Percentiles rank a stretch among this genome's conserved stretches.
These are phyloP conservation scores for Rickenella mellea DNA, from an alignment of 768 basidiomycete species.

Conservation along the genomic window DNA sequence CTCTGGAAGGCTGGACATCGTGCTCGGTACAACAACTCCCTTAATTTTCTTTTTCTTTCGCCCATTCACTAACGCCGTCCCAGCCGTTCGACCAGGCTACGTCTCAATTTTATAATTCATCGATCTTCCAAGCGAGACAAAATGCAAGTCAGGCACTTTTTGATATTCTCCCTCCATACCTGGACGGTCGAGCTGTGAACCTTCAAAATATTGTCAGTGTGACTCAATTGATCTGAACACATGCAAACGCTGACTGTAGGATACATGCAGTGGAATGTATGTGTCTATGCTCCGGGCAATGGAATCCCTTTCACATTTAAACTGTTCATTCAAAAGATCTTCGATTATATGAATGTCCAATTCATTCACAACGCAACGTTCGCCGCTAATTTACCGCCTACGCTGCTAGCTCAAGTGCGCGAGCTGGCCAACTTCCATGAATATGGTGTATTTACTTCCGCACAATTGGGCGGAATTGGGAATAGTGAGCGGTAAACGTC, in stretches of 20 bases:
- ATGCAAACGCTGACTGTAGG: neutral
- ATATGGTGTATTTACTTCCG: slow-evolving; percentile 53
- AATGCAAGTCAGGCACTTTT: slow-evolving; percentile 40
- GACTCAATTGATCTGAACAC: neutral
- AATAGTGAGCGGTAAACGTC: slow-evolving; percentile 37
- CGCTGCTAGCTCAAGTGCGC: slow-evolving; percentile 43
- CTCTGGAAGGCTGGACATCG: slow-evolving; percentile 13
- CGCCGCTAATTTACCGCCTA: slow-evolving; percentile 31
- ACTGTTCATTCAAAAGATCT: slow-evolving; percentile 39
- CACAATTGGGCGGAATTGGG: slow-evolving; percentile 45
- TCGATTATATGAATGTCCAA: slow-evolving; percentile 67
- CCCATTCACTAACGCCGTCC: neutral
- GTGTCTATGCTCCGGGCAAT: slow-evolving; percentile 6
- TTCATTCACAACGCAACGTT: slow-evolving; percentile 57
- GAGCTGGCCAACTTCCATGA: slow-evolving; percentile 68
- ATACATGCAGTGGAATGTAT: slow-evolving; percentile 34
- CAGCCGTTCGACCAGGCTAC: slow-evolving; percentile 43
- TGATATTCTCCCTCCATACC: slow-evolving; percentile 34
- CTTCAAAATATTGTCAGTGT: slow-evolving; percentile 54
- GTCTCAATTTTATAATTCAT: slow-evolving; percentile 44
- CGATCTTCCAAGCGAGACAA: slow-evolving; percentile 36
- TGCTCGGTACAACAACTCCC: slow-evolving; percentile 10
- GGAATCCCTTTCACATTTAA: neutral
- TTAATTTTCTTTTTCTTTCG: neutral
- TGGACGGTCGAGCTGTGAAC: slow-evolving; percentile 43